These are phyloP conservation scores for Arachis stenosperma DNA, from an alignment of 306 rosid genomes.

Conservation along the genomic window DNA sequence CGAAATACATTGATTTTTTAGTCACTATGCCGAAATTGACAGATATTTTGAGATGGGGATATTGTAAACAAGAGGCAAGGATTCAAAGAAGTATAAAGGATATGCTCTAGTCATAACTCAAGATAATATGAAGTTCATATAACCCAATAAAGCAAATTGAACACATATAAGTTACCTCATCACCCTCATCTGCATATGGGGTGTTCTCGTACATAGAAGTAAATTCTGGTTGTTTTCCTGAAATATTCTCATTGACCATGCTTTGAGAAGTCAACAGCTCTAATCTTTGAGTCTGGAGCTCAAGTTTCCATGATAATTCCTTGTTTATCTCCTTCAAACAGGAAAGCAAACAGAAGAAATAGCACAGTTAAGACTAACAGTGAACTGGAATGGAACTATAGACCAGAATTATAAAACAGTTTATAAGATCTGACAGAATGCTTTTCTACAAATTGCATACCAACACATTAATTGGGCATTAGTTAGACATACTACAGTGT, in stretches of 20 bases:
- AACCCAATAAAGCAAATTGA: neutral
- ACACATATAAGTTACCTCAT: constrained; percentile 64
- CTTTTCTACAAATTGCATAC: neutral
- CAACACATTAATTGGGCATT: neutral
- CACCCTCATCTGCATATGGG: constrained; percentile 92
- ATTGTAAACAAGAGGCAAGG: constrained; percentile 8
- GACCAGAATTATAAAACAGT: neutral
- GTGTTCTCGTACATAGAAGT: constrained; percentile 52
- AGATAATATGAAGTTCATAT: neutral
- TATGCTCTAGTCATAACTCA: neutral
- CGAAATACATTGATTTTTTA: no score
- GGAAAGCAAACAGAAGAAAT: constrained; percentile 40
- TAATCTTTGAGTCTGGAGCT: constrained; percentile 92
- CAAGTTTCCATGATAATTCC: constrained; percentile 83
- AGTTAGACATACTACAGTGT: neutral
- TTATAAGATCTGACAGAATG: neutral
- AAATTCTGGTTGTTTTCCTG: constrained; percentile 60
- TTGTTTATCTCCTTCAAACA: constrained; percentile 75
- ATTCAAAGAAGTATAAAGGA: constrained; percentile 19
- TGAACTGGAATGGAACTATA: neutral
- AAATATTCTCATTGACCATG: constrained; percentile 67
- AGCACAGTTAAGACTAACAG: constrained; percentile 11
- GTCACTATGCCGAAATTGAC: no score
- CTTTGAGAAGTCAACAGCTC: constrained; percentile 92
- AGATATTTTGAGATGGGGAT: no score